phyloP scores from a whole-genome alignment of 2,329 filamentous ascomycete species.

The Metarhizium album region DNA sequence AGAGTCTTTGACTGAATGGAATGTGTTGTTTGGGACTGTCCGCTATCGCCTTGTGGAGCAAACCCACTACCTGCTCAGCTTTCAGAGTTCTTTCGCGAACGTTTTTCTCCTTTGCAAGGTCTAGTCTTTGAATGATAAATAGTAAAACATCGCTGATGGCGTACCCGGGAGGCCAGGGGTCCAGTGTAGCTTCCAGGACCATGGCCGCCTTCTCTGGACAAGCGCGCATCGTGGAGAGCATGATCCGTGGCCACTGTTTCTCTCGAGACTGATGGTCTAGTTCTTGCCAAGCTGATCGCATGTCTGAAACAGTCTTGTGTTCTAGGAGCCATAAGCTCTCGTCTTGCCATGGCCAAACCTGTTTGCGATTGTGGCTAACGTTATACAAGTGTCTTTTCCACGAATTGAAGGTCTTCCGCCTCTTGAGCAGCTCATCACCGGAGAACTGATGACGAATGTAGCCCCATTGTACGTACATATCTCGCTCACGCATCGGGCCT shows the following conservation, averaged over 20 bases:
- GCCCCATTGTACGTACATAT: conserved; percentile 20
- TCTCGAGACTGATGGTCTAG: conserved; percentile 16
- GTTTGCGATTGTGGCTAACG: conserved; percentile 8
- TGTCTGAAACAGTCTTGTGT: conserved; percentile 16
- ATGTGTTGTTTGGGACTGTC: conserved; percentile 19
- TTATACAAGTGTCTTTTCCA: conserved; percentile 19
- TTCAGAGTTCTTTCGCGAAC: conserved; percentile 13
- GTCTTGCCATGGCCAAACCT: conserved; percentile 16
- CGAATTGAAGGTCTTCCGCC: conserved; percentile 15
- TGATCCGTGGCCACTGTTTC: conserved; percentile 21
- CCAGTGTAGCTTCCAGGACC: conserved; percentile 27
- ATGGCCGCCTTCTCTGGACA: conserved; percentile 20
- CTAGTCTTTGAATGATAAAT: conserved; percentile 17
- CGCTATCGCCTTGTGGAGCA: conserved; percentile 19
- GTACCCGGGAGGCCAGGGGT: conserved; percentile 26
- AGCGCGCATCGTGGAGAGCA: conserved; percentile 25
- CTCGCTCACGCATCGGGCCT: background rate
- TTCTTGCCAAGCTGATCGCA: conserved; percentile 23
- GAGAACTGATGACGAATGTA: conserved; percentile 19
- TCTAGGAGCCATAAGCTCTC: conserved; percentile 20
- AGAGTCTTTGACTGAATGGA: conserved; percentile 26
- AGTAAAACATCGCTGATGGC: conserved; percentile 25
- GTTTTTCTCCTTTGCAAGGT: conserved; percentile 9
- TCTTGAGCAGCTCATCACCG: conserved; percentile 12
- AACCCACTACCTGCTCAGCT: conserved; percentile 20